Evolutionary conservation across 2,329 filamentous ascomycete genomes (phyloP), one percentile per base, ranked within the genome.

Genomic region (Sporothrix globosa): DNA sequence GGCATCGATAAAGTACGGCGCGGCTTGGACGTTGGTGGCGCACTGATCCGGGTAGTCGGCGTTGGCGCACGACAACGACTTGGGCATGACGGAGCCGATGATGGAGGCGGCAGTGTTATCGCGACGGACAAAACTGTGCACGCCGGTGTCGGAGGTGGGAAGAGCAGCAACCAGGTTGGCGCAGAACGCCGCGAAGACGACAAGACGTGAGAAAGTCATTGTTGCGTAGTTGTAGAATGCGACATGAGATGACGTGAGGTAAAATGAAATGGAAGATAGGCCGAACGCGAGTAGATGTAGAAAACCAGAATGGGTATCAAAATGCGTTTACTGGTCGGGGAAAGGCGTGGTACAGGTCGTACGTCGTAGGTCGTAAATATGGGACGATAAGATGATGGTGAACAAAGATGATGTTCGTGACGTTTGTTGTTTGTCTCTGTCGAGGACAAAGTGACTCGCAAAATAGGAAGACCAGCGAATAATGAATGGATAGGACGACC

Each of bases 11-110:
- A 95, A 83, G 73, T 80, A 82, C 0, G 84, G 82, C 0, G 87
- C 90, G 2, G 89, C 90, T 75, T 87, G 82, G 9, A 78, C 78
- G n/a, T 90, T 88, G 2, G 88, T 91, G 63, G 84, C 84, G 80
- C 92, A 95, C 75, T 93, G 88, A 19, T 79, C 81, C 17, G 83
- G 77, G 54, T 79, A 82, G 1, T 79, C 71, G 61, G 79, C 79
- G 78, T 86, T 75, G 69, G 75, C 77, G 81, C 91, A 92, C 11
- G 80, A 77, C 21, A 78, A 77, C 1, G 90, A 87, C 2, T 75
- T 77, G 3, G 90, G 88, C n/a, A 86, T 85, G 77, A 92, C 88
- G 67, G 79, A 70, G 72, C 78, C 77, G 75, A 91, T 80, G 73
- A 83, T 80, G 48, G 77, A 75, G 24, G 77, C 77, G 11, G 81